Percentiles rank a stretch among this genome's conserved stretches.
phyloP scores from a whole-genome alignment of 805 yeast species.

The Metschnikowia colocasiae region DNA sequence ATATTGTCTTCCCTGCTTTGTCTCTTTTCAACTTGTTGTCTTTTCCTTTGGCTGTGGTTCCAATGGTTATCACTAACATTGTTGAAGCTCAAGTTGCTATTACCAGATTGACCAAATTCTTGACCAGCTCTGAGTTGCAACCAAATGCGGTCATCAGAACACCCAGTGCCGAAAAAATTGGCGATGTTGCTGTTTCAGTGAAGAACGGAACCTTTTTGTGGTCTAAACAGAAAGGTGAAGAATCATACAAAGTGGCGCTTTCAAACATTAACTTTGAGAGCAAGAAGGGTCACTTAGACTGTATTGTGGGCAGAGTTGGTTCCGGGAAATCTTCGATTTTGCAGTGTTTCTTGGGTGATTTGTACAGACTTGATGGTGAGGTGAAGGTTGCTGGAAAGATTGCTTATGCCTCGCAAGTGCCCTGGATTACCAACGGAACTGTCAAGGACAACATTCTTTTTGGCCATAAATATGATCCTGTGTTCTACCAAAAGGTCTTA shows the following conservation, averaged over 20 bases:
- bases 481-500: slow-evolving; percentile 74
- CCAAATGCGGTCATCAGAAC: slow-evolving; percentile 62
- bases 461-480: slow-evolving; percentile 80
- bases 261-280: slow-evolving; percentile 59
- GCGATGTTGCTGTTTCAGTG: slow-evolving; percentile 64
- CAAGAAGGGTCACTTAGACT: slow-evolving; percentile 71
- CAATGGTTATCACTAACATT: slow-evolving; percentile 79
- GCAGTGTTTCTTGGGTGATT: slow-evolving; percentile 77
- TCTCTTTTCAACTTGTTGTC: slow-evolving; percentile 82
- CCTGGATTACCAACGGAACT: slow-evolving; percentile 97
- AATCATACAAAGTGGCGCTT: slow-evolving; percentile 60
- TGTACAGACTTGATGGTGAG: slow-evolving; percentile 69
- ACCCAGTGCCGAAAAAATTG: slow-evolving; percentile 47
- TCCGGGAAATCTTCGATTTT: slow-evolving; percentile 83
- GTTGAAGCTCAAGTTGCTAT: slow-evolving; percentile 88
- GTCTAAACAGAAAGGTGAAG: slow-evolving; percentile 62
- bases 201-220: slow-evolving; percentile 71
- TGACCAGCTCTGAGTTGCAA: slow-evolving; percentile 78
- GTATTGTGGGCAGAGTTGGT: slow-evolving; percentile 89
- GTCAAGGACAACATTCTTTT: slow-evolving; percentile 88
- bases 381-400: slow-evolving; percentile 70
- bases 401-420: slow-evolving; percentile 89
- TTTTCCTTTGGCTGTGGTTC: slow-evolving; percentile 90
- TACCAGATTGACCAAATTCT: slow-evolving; percentile 67
- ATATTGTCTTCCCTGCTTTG: slow-evolving; percentile 87